Base-by-base conservation (phyloP, 139 green algal species). In the Deuterostichococcus epilithicus region DNA sequence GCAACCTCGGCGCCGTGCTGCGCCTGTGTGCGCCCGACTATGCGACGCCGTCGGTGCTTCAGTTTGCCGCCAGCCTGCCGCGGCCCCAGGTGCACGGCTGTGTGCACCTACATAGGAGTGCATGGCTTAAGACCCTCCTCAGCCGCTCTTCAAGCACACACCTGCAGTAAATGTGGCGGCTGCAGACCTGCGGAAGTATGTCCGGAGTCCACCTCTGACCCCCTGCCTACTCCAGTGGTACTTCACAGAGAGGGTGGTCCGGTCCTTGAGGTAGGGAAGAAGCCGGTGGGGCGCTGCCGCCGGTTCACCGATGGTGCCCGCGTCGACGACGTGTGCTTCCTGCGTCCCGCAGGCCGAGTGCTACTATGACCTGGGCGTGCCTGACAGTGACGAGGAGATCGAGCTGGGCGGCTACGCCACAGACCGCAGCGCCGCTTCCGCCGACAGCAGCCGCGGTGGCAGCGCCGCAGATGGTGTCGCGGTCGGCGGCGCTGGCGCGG, bases 1-100 rank as follows among this genome's bases (percentile, higher is more conserved):
- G 84, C 59, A 96, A 96, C 79, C 63, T 87, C 76, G 92, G 77
- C 1, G 90, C 90, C 1, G 92, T 97, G 39, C 86, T 87, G 33
- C 75, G 93, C 42, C 86, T 97, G 32, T 75, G 65, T 0, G 80
- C 42, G 1, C 90, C 88, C 0, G 77, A 84, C 72, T 97, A 80
- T 60, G 70, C 60, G 59, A 71, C 65, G 0, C 92, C 92, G 5
- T 38, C 60, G 28, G 84, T 94, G 36, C 42, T 82, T 35, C 81
- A 86, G 68, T 97, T 88, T 70, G 73, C 84, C 22, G 92, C 92
- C 8, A 85, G 77, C 18, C 81, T 84, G 70, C 89, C 89, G 4
- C 81, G 87, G 15, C 89, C 89, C 15, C 28, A 72, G 60, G 63
- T 77, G 18, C 2, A 10, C 34, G 25, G n/a, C n/a, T n/a, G n/a